Base-by-base conservation (phyloP, 2,329 filamentous ascomycete genomes). In the Colletotrichum orbiculare region DNA sequence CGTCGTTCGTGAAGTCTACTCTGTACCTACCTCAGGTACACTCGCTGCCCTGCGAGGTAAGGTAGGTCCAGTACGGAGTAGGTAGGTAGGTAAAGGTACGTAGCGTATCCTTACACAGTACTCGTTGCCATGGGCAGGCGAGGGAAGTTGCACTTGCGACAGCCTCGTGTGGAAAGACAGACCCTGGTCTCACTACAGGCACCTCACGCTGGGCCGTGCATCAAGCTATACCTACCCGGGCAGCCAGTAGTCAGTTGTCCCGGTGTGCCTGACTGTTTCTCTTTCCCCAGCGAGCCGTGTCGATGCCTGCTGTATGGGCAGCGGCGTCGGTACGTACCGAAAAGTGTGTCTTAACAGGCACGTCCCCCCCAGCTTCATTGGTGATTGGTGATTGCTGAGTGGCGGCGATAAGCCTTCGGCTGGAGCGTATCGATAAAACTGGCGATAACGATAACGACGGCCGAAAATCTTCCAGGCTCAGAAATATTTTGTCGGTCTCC, bases 101-200 rank as follows among this genome's bases (percentile, higher is more conserved):
- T 25, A 25, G 25, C 25, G 25, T 25, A 25, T 25, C 25, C 25
- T 25, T 25, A 25, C 25, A 17, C 17, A 17, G 17, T 17, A 17
- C 17, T 17, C 17, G 25, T 25, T 25, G 25, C 25, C 25, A 25
- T 25, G 37, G 46, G 52, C 55, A 33, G 49, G 48, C 61, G 53
- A 60, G 66, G 58, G 46, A 64, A 67, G 58, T 65, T 25, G 25
- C 25, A 25, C 25, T 69, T 68, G 67, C 67, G 67, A 69, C 65
- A 68, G 67, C 67, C 67, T 69, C 54, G 67, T 41, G 53, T 43
- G 38, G 61, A 57, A 54, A 15, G 61, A 25, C 25, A 25, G 25
- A 69, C 62, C 67, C 67, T 64, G 61, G 67, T 65, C 42, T 11
- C 37, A 47, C 15, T n/a, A 37, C 11, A 1, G 25, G 25, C 25